These are phyloP conservation scores for Tulasnella sp. DNA, from an alignment of 768 basidiomycete species.

Conservation along the genomic window DNA sequence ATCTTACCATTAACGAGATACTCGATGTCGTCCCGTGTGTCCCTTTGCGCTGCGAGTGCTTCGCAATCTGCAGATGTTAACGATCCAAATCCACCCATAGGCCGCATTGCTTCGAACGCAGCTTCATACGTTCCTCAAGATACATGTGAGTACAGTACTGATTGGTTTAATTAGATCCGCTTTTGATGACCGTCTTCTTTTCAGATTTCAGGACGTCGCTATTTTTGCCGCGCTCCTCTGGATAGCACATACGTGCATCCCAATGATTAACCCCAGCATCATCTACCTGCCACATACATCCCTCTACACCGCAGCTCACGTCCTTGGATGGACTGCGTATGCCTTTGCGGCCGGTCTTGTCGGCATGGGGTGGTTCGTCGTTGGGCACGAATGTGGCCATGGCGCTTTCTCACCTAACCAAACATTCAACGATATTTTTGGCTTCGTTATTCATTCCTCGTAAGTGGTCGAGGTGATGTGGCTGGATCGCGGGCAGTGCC, in stretches of 20 bases:
- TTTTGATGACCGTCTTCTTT: conserved; percentile 56
- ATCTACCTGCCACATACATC: conserved; percentile 34
- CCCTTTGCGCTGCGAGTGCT: neutral
- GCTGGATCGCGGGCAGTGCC: too few relatives aligned
- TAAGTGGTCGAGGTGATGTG: neutral
- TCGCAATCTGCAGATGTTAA: neutral
- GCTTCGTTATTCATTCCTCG: conserved; percentile 34
- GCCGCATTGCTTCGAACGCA: conserved; percentile 83
- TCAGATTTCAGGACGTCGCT: conserved; percentile 54
- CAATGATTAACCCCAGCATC: conserved; percentile 41
- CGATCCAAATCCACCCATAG: neutral
- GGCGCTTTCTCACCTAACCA: conserved; percentile 36
- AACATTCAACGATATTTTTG: conserved; percentile 36
- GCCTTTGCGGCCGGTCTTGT: conserved; percentile 30
- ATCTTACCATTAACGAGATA: conserved; percentile 80
- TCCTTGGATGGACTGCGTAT: conserved; percentile 26
- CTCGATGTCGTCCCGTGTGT: conserved; percentile 67
- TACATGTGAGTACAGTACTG: conserved; percentile 43
- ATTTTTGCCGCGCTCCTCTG: conserved; percentile 41
- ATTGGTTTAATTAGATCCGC: too few relatives aligned
- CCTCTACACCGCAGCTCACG: conserved; percentile 32
- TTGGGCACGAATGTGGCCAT: conserved; percentile 32
- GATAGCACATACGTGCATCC: neutral
- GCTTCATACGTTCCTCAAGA: conserved; percentile 61
- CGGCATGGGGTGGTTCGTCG: conserved; percentile 35